Percentiles rank a stretch among this genome's conserved stretches.
These are phyloP conservation scores for Heliosperma pusillum DNA, from an alignment of 148 eudicot species.

Conservation along the genomic window DNA sequence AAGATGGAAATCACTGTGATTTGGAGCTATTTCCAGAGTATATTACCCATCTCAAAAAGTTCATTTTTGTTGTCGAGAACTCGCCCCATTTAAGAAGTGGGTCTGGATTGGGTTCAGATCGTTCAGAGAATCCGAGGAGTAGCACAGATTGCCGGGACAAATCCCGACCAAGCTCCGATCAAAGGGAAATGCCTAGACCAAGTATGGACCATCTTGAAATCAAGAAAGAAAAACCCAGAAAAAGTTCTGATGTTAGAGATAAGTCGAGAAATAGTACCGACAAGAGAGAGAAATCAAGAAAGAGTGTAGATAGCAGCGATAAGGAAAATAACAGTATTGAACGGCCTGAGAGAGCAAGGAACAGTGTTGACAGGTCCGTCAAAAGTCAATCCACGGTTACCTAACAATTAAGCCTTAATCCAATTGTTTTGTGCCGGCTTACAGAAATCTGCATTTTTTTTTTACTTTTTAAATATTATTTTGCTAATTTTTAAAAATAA, in stretches of 20 bases:
- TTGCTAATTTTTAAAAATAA: too few relatives aligned
- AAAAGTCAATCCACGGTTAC: background rate
- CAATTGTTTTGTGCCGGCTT: background rate
- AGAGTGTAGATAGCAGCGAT: constrained; percentile 47
- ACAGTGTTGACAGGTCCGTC: constrained; percentile 82
- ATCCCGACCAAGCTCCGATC: constrained; percentile 54
- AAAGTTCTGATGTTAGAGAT: constrained; percentile 55
- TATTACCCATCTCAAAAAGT: constrained; percentile 77
- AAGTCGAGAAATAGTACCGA: constrained; percentile 72
- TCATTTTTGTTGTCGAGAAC: constrained; percentile 62
- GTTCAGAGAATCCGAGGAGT: constrained; percentile 51
- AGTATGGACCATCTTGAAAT: constrained; percentile 13
- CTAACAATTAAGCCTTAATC: background rate
- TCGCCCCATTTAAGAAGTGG: constrained; percentile 42
- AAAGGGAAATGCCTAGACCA: constrained; percentile 57
- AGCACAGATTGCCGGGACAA: constrained; percentile 68
- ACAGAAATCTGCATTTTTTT: too few relatives aligned
- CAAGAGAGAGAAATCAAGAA: constrained; percentile 57
- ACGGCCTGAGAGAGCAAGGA: constrained; percentile 74
- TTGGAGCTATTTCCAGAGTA: constrained; percentile 81
- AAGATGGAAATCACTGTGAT: constrained; percentile 89
- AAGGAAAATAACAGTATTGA: constrained; percentile 43
- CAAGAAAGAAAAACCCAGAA: constrained; percentile 56
- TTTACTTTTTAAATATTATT: too few relatives aligned
- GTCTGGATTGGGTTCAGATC: constrained; percentile 36